Conservation (phyloP, 2,329 filamentous ascomycete genomes). For the Tolypocladium capitatum region DNA sequence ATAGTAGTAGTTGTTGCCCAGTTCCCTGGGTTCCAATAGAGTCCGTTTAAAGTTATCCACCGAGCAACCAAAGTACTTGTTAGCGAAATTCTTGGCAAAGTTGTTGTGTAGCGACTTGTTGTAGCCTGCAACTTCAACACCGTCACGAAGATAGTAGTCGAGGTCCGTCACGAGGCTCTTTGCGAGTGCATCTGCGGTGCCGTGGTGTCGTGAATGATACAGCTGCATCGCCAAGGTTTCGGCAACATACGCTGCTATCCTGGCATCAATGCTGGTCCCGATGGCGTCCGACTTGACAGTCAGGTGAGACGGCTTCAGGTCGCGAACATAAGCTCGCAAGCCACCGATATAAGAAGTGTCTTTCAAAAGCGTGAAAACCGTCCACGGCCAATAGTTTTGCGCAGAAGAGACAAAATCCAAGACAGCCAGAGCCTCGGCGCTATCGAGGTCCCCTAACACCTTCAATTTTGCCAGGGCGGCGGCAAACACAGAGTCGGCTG, state of each 20-base stretch:
- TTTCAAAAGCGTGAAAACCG: conserved; percentile 64
- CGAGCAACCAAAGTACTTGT: conserved; percentile 59
- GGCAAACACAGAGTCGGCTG: conserved; percentile 53
- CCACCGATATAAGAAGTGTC: conserved; percentile 61
- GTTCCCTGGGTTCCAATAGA: conserved; percentile 45
- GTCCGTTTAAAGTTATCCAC: conserved; percentile 75
- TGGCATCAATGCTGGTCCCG: conserved; percentile 47
- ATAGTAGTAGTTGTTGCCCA: conserved; percentile 76
- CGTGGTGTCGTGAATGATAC: conserved; percentile 69
- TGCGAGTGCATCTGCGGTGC: conserved; percentile 50
- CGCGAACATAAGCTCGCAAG: conserved; percentile 56
- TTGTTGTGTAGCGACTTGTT: conserved; percentile 80
- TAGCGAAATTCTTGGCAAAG: conserved; percentile 70
- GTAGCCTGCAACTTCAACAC: conserved; percentile 66
- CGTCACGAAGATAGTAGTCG: conserved; percentile 67
- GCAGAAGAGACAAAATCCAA: conserved; percentile 78
- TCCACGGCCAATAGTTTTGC: conserved; percentile 94
- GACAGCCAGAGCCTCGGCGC: conserved; percentile 57
- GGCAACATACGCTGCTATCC: conserved; percentile 68
- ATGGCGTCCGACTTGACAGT: conserved; percentile 41
- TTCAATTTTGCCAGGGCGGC: conserved; percentile 60
- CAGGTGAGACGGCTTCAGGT: conserved; percentile 37
- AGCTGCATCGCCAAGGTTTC: conserved; percentile 87
- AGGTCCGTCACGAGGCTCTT: conserved; percentile 62
- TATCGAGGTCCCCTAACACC: conserved; percentile 48